These are phyloP conservation scores for Beauveria scarabaeidicola DNA, from an alignment of 2,329 filamentous ascomycete species.

Conservation along the genomic window DNA sequence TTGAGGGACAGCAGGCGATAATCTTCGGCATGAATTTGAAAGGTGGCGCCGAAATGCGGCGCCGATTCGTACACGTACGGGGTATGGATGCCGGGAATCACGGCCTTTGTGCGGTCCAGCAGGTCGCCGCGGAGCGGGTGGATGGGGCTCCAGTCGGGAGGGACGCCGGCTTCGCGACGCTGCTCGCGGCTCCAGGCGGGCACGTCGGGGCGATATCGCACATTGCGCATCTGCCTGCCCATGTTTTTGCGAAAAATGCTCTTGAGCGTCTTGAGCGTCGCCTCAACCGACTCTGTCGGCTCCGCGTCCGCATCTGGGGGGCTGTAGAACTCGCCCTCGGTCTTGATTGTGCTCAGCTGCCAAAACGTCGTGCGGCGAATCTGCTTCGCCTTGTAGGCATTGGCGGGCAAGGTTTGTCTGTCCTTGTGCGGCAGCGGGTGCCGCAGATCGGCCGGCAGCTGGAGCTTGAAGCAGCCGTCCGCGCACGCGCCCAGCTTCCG, in stretches of 20 bases:
- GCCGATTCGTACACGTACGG: slow-evolving; percentile 33
- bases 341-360: slow-evolving; percentile 27
- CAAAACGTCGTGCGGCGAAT: slow-evolving; percentile 28
- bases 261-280: slow-evolving; percentile 25
- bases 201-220: slow-evolving; percentile 30
- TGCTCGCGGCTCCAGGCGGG: slow-evolving; percentile 30
- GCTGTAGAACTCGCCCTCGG: slow-evolving; percentile 25
- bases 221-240: slow-evolving; percentile 27
- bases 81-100: slow-evolving; percentile 32
- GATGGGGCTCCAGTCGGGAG: slow-evolving; percentile 26
- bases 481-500: slow-evolving; percentile 21
- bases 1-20: slow-evolving; percentile 31
- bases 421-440: slow-evolving; percentile 25
- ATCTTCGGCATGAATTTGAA: slow-evolving; percentile 33
- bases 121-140: slow-evolving; percentile 30
- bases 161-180: slow-evolving; percentile 27
- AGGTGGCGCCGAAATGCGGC: slow-evolving; percentile 29
- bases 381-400: slow-evolving; percentile 28
- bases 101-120: slow-evolving; percentile 27
- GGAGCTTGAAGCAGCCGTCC: slow-evolving; percentile 32
- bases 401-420: slow-evolving; percentile 23
- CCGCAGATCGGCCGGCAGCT: slow-evolving; percentile 24
- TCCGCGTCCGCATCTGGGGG: slow-evolving; percentile 18
- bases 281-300: slow-evolving; percentile 18
- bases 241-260: slow-evolving; percentile 28